A percentile compares a stretch with the other conserved stretches of the same genome.
phyloP scores from a whole-genome alignment of 805 yeast genomes.

The Saccharomycopsis vini region DNA sequence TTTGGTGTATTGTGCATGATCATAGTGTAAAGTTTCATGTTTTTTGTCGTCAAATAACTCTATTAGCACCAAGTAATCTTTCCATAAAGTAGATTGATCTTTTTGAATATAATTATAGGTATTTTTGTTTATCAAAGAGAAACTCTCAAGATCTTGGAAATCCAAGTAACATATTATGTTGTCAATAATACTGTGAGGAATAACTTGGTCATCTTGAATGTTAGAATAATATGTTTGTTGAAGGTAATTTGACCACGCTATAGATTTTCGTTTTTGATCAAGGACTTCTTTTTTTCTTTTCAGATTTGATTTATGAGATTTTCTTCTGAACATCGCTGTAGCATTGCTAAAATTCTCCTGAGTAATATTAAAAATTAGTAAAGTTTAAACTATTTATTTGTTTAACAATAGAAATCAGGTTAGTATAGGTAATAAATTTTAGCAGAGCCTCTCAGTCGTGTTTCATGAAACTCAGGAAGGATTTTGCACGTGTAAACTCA shows the following conservation, averaged over 20 bases:
- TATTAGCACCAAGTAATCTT: conserved; percentile 5
- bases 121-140: conserved; percentile 12
- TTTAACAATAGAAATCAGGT: too few relatives aligned
- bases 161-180: conserved; percentile 8
- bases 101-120: conserved; percentile 16
- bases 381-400: too few relatives aligned
- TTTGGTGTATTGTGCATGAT: conserved; percentile 6
- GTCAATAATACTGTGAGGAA: conserved; percentile 14
- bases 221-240: conserved; percentile 8
- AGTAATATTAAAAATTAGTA: too few relatives aligned
- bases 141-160: conserved; percentile 13
- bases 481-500: too few relatives aligned
- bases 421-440: too few relatives aligned
- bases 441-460: too few relatives aligned
- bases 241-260: conserved; percentile 15
- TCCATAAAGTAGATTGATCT: conserved; percentile 12
- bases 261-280: conserved; percentile 14
- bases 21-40: neutral
- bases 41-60: conserved; percentile 7
- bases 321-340: conserved; percentile 9
- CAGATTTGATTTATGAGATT: conserved; percentile 2
- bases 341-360: too few relatives aligned
- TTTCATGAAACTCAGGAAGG: too few relatives aligned
- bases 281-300: conserved; percentile 10
- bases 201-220: neutral